phyloP scores from a whole-genome alignment of 2,329 filamentous ascomycete genomes.

The Lasiodiplodia gonubiensis region DNA sequence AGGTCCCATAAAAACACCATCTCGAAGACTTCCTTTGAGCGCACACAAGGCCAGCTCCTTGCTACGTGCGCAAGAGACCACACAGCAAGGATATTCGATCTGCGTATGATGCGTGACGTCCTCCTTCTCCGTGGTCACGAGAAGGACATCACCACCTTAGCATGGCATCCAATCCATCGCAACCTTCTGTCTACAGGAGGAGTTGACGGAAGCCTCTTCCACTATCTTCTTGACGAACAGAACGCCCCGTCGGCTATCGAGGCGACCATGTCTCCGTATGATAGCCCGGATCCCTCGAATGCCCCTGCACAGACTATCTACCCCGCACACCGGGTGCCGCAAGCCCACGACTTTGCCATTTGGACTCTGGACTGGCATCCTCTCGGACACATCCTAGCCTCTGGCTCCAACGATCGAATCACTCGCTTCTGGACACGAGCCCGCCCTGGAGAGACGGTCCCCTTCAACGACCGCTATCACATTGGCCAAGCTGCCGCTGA shows the following conservation, averaged over 20 bases:
- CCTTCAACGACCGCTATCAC: slow-evolving; percentile 90
- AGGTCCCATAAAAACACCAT: slow-evolving; percentile 98
- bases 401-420: slow-evolving; percentile 94
- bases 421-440: slow-evolving; percentile 96
- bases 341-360: slow-evolving; percentile 91
- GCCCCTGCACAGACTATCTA: slow-evolving; percentile 89
- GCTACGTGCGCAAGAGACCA: slow-evolving; percentile 94
- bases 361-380: slow-evolving; percentile 99
- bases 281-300: slow-evolving; percentile 77
- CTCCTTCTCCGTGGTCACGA: slow-evolving; percentile 92
- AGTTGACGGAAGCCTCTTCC: slow-evolving; percentile 85
- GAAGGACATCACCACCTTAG: slow-evolving; percentile 89
- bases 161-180: slow-evolving; percentile 93
- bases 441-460: slow-evolving; percentile 83
- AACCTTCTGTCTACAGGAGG: slow-evolving; percentile 90
- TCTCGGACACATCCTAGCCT: slow-evolving; percentile 90
- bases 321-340: slow-evolving; percentile 84
- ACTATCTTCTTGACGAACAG: slow-evolving; percentile 95
- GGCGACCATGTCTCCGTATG: slow-evolving; percentile 79
- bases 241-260: slow-evolving; percentile 79
- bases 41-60: slow-evolving; percentile 79
- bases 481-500: slow-evolving; percentile 93
- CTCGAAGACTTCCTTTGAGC: slow-evolving; percentile 89
- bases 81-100: slow-evolving; percentile 89
- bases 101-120: slow-evolving; percentile 98